Conservation (phyloP, 495 filamentous ascomycete species). For the Daldinia loculata region DNA sequence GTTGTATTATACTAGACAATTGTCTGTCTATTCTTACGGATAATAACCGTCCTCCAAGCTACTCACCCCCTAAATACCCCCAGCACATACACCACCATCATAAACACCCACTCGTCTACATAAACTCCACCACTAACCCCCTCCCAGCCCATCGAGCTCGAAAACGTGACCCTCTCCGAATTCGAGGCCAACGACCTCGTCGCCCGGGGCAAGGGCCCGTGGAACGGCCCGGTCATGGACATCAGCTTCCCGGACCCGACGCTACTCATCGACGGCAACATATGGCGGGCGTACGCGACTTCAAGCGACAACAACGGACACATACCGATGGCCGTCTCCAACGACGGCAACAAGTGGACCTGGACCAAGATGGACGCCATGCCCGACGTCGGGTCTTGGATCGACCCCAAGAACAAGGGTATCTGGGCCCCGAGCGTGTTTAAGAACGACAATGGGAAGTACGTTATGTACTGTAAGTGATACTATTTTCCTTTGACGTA, state of each 20-base stretch:
- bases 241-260: slow-evolving; percentile 20
- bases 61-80: neutral
- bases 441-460: slow-evolving; percentile 16
- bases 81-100: neutral
- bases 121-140: neutral
- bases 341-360: slow-evolving; percentile 15
- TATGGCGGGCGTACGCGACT: slow-evolving; percentile 18
- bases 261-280: slow-evolving; percentile 14
- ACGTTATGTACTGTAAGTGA: slow-evolving; percentile 15
- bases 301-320: slow-evolving; percentile 16
- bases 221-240: slow-evolving; percentile 24
- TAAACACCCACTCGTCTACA: neutral
- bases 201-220: slow-evolving; percentile 3
- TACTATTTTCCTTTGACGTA: neutral
- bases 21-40: neutral
- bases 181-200: neutral
- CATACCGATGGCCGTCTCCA: slow-evolving; percentile 7
- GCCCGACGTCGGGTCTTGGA: slow-evolving; percentile 16
- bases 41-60: neutral
- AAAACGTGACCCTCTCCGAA: neutral
- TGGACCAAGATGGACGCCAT: slow-evolving; percentile 15
- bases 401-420: slow-evolving; percentile 7
- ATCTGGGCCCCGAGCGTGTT: slow-evolving; percentile 24
- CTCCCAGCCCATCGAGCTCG: neutral
- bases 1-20: neutral